Base-by-base conservation (phyloP, 2,329 filamentous ascomycete genomes). In the Pseudocercospora pini-densiflorae region DNA sequence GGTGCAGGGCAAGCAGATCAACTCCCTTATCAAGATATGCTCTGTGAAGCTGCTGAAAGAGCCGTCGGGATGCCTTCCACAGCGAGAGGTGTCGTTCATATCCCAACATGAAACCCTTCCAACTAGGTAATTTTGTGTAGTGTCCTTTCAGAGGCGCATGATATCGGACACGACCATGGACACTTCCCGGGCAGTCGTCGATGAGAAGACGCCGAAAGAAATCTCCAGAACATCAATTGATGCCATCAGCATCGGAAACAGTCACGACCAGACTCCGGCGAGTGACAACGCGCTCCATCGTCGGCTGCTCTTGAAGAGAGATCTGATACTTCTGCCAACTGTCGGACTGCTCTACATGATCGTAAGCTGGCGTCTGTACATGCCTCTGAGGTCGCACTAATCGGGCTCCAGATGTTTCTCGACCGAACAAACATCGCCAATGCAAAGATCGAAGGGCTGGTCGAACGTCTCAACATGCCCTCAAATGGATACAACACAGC, bases 311-410 rank as follows among this genome's bases (percentile, higher is more conserved):
- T 29, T 61, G 12, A 65, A 62, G 21, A 36, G 63, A 49, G 63
- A 65, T 53, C 43, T 62, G 10, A 61, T 65, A 5, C 45, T 65
- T 1, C 58, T 65, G 6, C 63, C 63, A 5, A 58, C 59, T 8
- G 51, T 62, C 19, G 63, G 63, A 8, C n/a, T 65, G 10, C 63
- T 65, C 24, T 65, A 65, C 59, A 65, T 65, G 63, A 65, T 65
- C 43, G 63, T 65, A 14, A 65, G 63, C 14, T 14, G n/a, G n/a
- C n/a, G n/a, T n/a, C n/a, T n/a, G n/a, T n/a, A 16, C 19, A 2
- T 43, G 16, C 16, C 31, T 5, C 7, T 10, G 16, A 1, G 2
- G 4, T 5, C 29, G 29, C 29, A 31, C 29, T 31, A 6, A 31
- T 8, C 29, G 8, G 29, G 29, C 19, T 12, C 12, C 19, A 65